Evolutionary conservation across 1,284 basidiomycete species (phyloP).

Genomic region (Neolentinus lepideus): DNA sequence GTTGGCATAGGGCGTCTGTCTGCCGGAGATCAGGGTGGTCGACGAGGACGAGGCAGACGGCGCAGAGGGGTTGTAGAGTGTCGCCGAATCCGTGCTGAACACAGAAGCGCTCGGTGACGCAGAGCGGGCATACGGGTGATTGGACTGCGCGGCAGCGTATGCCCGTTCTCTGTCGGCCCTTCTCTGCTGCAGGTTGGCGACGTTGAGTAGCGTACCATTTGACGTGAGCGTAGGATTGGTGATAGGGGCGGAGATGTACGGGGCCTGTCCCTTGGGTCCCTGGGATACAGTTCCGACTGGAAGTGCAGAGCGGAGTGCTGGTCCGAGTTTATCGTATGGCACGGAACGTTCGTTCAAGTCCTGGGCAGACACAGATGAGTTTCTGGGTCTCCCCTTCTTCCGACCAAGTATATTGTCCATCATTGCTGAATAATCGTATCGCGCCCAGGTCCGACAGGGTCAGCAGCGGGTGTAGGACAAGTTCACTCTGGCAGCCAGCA

Average conservation of each 20-base stretch:
- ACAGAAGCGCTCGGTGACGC: conserved; percentile 43
- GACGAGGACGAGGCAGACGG: conserved; percentile 22
- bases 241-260: conserved; percentile 63
- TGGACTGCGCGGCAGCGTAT: conserved; percentile 20
- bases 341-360: conserved; percentile 53
- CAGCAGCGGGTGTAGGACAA: neutral
- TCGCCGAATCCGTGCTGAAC: conserved; percentile 51
- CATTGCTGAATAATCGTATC: neutral
- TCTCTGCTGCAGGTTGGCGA: conserved; percentile 39
- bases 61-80: conserved; percentile 43
- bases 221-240: conserved; percentile 70
- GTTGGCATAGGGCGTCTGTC: conserved; percentile 19
- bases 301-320: conserved; percentile 52
- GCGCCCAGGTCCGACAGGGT: neutral
- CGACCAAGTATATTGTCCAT: conserved; percentile 54
- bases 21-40: conserved; percentile 19
- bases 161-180: conserved; percentile 46
- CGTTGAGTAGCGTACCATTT: conserved; percentile 62
- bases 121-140: conserved; percentile 21
- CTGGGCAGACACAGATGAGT: conserved; percentile 36
- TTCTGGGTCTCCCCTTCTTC: conserved; percentile 43
- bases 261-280: conserved; percentile 35
- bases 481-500: neutral
- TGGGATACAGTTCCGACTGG: conserved; percentile 50
- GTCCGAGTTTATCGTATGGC: conserved; percentile 62